Evolutionary conservation across 441 rosid genomes (phyloP).

Genomic region (Aquilaria agallochum): DNA sequence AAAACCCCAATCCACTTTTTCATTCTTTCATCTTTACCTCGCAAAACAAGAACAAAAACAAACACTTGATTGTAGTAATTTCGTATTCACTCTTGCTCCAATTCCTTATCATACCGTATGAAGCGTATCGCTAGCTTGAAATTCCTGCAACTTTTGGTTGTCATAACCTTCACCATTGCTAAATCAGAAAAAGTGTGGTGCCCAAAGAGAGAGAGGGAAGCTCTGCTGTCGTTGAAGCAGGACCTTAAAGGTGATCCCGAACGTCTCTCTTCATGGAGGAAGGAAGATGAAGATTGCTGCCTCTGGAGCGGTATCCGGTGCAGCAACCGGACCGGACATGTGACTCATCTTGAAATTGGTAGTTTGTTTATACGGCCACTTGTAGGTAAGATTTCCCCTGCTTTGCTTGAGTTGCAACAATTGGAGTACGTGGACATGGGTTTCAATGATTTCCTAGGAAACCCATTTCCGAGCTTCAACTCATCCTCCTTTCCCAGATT

Average conservation of each 20-base stretch:
- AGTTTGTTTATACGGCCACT: not conserved
- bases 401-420: constrained; percentile 16
- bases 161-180: too few relatives aligned
- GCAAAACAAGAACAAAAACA: too few relatives aligned
- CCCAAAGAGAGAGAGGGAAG: constrained; percentile 1
- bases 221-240: constrained; percentile 3
- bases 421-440: constrained; percentile 15
- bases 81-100: too few relatives aligned
- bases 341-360: constrained; percentile 10
- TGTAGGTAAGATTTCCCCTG: constrained; percentile 17
- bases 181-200: too few relatives aligned
- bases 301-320: constrained; percentile 15
- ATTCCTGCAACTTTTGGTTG: too few relatives aligned
- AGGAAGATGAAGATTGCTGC: constrained; percentile 12
- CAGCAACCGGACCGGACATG: constrained; percentile 7
- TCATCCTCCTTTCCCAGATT: too few relatives aligned
- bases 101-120: too few relatives aligned
- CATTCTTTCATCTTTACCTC: too few relatives aligned
- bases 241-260: constrained; percentile 10
- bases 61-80: too few relatives aligned
- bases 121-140: too few relatives aligned
- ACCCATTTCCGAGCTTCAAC: constrained; percentile 6
- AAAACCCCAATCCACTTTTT: too few relatives aligned
- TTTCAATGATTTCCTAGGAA: constrained; percentile 9
- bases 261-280: constrained; percentile 17